Base-by-base conservation (phyloP, 2,329 filamentous ascomycete genomes). In the Penicillium griseofulvum region DNA sequence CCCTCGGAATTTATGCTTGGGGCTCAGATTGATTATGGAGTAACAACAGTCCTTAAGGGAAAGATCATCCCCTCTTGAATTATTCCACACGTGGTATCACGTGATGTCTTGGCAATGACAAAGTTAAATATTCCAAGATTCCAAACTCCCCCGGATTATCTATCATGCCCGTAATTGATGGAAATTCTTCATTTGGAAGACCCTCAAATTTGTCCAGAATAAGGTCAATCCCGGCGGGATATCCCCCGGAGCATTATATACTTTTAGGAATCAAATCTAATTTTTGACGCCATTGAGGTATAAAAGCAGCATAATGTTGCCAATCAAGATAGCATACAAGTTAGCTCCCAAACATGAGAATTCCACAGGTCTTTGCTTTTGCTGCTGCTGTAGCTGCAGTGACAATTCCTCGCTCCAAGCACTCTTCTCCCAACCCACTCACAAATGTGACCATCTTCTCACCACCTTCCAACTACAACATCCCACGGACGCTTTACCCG, bases 401-500 rank as follows among this genome's bases (percentile, higher is more conserved):
- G 7, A 53, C 37, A 14, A 39, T 61, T 9, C 39, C 55, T 2
- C 44, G 22, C 34, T 43, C 52, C 7, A 28, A 39, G 19, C 16
- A 38, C 2, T 52, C 54, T 26, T 58, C 16, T 67, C 72, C 51
- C 71, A 71, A 64, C 59, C 65, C 36, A 64, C 38, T 55, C n/a
- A 48, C 44, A 36, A 49, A 70, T 46, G 64, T 70, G 3, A 73
- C 74, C 19, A 68, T 80, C 57, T 80, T 75, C 60, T 65, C 67
- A 7, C 77, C 78, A 8, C 77, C 78, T 5, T 68, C 71, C 3
- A 68, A 74, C 60, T 81, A 78, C 64, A 77, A 66, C 26, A 68
- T 76, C 37, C 78, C 78, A 0, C 73, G 80, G 14, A 79, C 78
- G 0, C 73, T 82, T 12, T 83, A 83, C 62, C 80, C 81, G 3